Evolutionary conservation across 2,329 filamentous ascomycete species (phyloP).

Genomic region (Fusarium sp.): DNA sequence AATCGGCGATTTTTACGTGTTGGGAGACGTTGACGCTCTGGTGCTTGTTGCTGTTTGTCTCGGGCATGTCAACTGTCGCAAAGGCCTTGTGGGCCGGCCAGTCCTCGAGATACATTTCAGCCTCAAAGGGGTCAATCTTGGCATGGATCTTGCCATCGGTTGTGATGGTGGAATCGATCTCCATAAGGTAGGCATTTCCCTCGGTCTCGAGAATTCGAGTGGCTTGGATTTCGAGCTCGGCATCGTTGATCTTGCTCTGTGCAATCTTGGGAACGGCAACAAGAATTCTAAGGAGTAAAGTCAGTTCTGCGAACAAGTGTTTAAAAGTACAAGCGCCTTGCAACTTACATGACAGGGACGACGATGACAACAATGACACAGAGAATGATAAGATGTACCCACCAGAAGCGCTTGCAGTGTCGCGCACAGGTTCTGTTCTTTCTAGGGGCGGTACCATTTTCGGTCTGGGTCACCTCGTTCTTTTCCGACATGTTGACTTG

Average conservation of each 20-base stretch:
- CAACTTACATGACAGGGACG: constrained; percentile 70
- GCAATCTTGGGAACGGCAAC: constrained; percentile 69
- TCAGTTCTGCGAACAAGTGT: constrained; percentile 16
- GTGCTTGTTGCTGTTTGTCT: constrained; percentile 62
- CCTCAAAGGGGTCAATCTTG: constrained; percentile 64
- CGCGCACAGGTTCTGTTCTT: constrained; percentile 58
- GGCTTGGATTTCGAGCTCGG: constrained; percentile 64
- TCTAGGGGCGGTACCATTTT: constrained; percentile 49
- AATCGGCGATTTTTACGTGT: constrained; percentile 60
- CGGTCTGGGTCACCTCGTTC: constrained; percentile 53
- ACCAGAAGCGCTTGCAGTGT: constrained; percentile 72
- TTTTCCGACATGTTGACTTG: constrained; percentile 56
- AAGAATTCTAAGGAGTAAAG: constrained; percentile 60
- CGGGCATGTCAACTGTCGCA: constrained; percentile 64
- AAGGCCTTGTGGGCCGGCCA: constrained; percentile 62
- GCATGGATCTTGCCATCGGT: constrained; percentile 66
- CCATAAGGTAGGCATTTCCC: constrained; percentile 61
- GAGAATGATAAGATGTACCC: constrained; percentile 68
- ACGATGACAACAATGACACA: constrained; percentile 65
- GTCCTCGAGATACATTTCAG: constrained; percentile 68
- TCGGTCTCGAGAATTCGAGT: constrained; percentile 64
- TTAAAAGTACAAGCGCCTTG: not conserved
- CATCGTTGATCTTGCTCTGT: constrained; percentile 67
- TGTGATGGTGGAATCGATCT: constrained; percentile 68
- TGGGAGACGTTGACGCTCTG: constrained; percentile 68